Conservation (phyloP, 1,284 basidiomycete species). For the Puccinia coronata region DNA sequence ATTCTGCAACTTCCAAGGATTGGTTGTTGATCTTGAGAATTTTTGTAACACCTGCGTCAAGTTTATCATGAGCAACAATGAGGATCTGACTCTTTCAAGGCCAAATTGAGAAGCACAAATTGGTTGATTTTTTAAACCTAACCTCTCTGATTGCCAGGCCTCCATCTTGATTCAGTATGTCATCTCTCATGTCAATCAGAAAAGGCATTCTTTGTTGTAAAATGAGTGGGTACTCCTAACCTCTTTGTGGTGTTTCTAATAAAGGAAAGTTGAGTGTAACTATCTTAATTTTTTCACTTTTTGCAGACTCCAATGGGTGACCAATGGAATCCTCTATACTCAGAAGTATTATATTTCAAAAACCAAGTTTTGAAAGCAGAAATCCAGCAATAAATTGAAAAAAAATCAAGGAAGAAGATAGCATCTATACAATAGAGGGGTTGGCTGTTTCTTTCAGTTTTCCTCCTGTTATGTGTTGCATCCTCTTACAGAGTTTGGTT, state of each 20-base stretch:
- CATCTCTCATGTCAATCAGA: slow-evolving; percentile 90
- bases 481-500: too few species aligned
- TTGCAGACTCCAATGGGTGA: slow-evolving; percentile 49
- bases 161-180: slow-evolving; percentile 87
- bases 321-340: slow-evolving; percentile 50
- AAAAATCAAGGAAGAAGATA: too few species aligned
- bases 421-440: too few species aligned
- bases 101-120: slow-evolving; percentile 83
- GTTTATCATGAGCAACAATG: slow-evolving; percentile 93
- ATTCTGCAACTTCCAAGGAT: slow-evolving; percentile 86
- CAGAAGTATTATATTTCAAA: slow-evolving; percentile 47
- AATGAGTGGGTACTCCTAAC: slow-evolving; percentile 68
- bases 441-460: too few species aligned
- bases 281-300: neutral
- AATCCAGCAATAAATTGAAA: too few species aligned
- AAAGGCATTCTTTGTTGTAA: slow-evolving; percentile 84
- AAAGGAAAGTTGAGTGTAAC: neutral
- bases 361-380: slow-evolving; percentile 22
- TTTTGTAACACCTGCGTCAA: slow-evolving; percentile 82
- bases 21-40: slow-evolving; percentile 86
- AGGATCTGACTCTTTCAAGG: slow-evolving; percentile 94
- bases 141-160: slow-evolving; percentile 82
- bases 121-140: slow-evolving; percentile 80
- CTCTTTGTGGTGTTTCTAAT: neutral
- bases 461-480: too few species aligned